Base-by-base conservation (phyloP, 305 asterid species). In the Plantago lanceolata region DNA sequence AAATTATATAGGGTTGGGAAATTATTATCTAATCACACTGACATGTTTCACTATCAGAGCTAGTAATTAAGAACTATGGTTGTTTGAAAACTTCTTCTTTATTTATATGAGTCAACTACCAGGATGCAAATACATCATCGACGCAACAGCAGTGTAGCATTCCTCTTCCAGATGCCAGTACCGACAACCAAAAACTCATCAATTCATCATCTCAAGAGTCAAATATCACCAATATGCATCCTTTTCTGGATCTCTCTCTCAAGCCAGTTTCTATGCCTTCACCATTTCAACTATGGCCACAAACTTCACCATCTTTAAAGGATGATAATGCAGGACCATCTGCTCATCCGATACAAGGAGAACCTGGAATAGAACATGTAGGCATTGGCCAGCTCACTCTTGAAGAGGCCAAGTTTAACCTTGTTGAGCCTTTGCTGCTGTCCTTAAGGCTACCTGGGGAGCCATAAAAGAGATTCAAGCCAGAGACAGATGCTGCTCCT, bases 181-280 rank as follows among this genome's bases (percentile, higher is more conserved):
- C 65, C 50, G 73, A 79, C n/a, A 69, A 74, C 55, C 81, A 75
- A 69, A 75, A 79, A 19, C 59, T 63, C 13, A 17, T 57, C 52
- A 67, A 50, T 50, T 51, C 80, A 17, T 64, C 78, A 6, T 71
- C 80, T 59, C 76, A 48, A 64, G 75, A 40, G 67, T 77, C 64
- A 37, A 76, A 74, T 49, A 50, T 43, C 52, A 72, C 51, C 58
- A 76, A 65, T 51, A 18, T 72, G 17, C 48, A 50, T 49, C 89
- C 88, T 44, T 85, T 82, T 58, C 63, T 87, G 16, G 84, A 84
- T 71, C 92, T 89, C 48, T 85, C 92, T 57, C 85, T 89, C 60
- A 82, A 81, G 61, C 80, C 82, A 8, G 77, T 87, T 58, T 78
- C 61, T 67, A 68, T 79, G 65, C 84, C 94, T 26, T 63, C 85